Percentiles rank a stretch among this genome's conserved stretches.
Conservation (phyloP, 2,329 filamentous ascomycete genomes). For the Pyrenophora teres region DNA sequence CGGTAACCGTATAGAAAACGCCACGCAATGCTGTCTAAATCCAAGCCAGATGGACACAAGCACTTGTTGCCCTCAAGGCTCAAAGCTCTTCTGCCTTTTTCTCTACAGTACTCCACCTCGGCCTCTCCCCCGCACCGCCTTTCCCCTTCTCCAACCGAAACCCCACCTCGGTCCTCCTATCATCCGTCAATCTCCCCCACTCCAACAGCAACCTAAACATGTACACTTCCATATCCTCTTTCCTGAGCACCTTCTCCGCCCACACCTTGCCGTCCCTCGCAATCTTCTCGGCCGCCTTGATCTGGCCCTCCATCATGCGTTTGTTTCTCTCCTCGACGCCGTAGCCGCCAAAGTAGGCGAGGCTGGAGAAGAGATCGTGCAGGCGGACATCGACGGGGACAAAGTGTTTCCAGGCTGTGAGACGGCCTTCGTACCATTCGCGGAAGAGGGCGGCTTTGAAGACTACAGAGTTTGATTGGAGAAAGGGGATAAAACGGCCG, state of each 20-base stretch:
- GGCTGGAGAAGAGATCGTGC: slow-evolving; percentile 72
- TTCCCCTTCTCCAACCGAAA: slow-evolving; percentile 32
- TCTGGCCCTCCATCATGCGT: slow-evolving; percentile 31
- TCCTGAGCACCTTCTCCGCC: slow-evolving; percentile 44
- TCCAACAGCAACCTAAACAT: slow-evolving; percentile 77
- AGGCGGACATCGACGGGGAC: slow-evolving; percentile 76
- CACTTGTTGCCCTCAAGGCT: neutral
- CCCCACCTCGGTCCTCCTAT: slow-evolving; percentile 41
- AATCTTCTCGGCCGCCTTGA: slow-evolving; percentile 40
- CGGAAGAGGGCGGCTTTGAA: slow-evolving; percentile 74
- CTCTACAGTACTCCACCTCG: neutral
- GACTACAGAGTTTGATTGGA: slow-evolving; percentile 70
- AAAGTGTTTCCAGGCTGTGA: slow-evolving; percentile 79
- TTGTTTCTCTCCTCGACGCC: slow-evolving; percentile 30
- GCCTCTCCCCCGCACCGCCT: neutral
- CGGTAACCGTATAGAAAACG: neutral
- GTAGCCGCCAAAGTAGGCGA: slow-evolving; percentile 68
- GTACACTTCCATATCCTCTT: slow-evolving; percentile 75
- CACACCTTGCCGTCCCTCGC: slow-evolving; percentile 40
- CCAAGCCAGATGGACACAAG: too few relatives aligned
- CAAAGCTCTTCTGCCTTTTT: slow-evolving; percentile 3
- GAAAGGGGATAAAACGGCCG: slow-evolving; percentile 65
- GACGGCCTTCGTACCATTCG: slow-evolving; percentile 77
- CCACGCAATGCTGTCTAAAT: slow-evolving; percentile 4
- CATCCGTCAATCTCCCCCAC: slow-evolving; percentile 56